A percentile compares a stretch with the other conserved stretches of the same genome.
Evolutionary conservation across 164 flowering plant genomes (phyloP).

Genomic region (Amborella trichopoda): DNA sequence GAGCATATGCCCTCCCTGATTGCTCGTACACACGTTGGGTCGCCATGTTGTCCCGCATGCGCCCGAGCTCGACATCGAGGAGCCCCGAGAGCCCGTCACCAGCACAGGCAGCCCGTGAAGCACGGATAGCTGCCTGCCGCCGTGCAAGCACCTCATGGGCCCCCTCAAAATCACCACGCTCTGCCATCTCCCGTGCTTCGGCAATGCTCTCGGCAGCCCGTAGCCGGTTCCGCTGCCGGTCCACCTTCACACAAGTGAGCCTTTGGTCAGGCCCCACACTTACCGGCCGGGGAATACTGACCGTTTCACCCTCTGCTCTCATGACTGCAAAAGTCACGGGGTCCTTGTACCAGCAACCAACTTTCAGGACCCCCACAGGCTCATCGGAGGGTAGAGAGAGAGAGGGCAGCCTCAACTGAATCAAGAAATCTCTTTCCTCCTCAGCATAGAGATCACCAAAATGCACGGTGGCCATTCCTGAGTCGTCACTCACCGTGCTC

Average conservation of each 20-base stretch:
- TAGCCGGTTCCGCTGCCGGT: conserved; percentile 69
- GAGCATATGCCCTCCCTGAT: conserved; percentile 82
- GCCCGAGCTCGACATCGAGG: conserved; percentile 67
- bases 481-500: conserved; percentile 20
- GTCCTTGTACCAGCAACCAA: conserved; percentile 47
- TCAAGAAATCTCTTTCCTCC: conserved; percentile 82
- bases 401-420: conserved; percentile 46
- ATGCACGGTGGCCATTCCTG: conserved; percentile 33
- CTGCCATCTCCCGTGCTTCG: conserved; percentile 63
- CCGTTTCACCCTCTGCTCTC: conserved; percentile 23
- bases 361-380: conserved; percentile 39
- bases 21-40: conserved; percentile 59
- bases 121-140: conserved; percentile 34
- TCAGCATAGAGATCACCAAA: conserved; percentile 91
- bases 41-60: conserved; percentile 90
- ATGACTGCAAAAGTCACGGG: conserved; percentile 39
- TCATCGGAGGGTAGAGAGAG: conserved; percentile 3
- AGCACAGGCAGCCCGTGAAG: conserved; percentile 41
- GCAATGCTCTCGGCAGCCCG: conserved; percentile 75
- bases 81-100: conserved; percentile 52
- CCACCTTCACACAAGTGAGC: conserved; percentile 66
- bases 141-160: conserved; percentile 59
- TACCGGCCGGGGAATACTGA: conserved; percentile 48
- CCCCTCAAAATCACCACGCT: conserved; percentile 47
- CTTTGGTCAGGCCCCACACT: conserved; percentile 7